phyloP scores from a whole-genome alignment of 2,329 filamentous ascomycete species.

The Scortechinia acanthostroma region DNA sequence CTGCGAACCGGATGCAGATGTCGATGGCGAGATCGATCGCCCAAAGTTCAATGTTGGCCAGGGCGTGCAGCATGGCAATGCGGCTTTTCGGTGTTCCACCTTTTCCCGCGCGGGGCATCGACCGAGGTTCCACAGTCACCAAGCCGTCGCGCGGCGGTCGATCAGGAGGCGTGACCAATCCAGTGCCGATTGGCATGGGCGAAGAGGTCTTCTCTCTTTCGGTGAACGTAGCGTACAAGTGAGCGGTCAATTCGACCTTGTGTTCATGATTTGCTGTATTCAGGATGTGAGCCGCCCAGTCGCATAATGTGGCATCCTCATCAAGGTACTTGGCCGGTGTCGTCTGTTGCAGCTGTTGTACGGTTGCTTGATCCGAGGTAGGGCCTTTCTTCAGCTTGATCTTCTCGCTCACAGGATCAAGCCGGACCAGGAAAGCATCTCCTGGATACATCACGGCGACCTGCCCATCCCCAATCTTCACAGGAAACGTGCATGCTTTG shows the following conservation, averaged over 20 bases:
- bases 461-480: slow-evolving; percentile 21
- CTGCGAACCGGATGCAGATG: slow-evolving; percentile 34
- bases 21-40: slow-evolving; percentile 37
- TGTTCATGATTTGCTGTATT: slow-evolving; percentile 33
- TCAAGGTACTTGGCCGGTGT: slow-evolving; percentile 16
- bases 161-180: slow-evolving; percentile 22
- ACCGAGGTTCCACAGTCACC: slow-evolving; percentile 23
- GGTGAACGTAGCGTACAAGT: slow-evolving; percentile 30
- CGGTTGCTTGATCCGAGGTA: slow-evolving; percentile 8
- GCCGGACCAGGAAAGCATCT: slow-evolving; percentile 14
- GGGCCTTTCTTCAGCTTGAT: slow-evolving; percentile 29
- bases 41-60: slow-evolving; percentile 39
- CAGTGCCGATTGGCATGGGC: slow-evolving; percentile 30
- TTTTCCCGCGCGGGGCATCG: slow-evolving; percentile 27
- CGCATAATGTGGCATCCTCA: slow-evolving; percentile 31
- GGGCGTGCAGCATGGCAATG: slow-evolving; percentile 33
- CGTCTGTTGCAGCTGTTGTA: slow-evolving; percentile 4
- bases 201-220: slow-evolving; percentile 23
- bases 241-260: slow-evolving; percentile 34
- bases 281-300: slow-evolving; percentile 35
- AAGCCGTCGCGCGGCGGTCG: slow-evolving; percentile 30
- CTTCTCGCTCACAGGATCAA: slow-evolving; percentile 34
- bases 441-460: slow-evolving; percentile 21
- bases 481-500: slow-evolving; percentile 34
- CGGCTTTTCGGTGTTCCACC: slow-evolving; percentile 33